phyloP scores from a whole-genome alignment of 1,139 yeast genomes.

The Candida tunisiensis region DNA sequence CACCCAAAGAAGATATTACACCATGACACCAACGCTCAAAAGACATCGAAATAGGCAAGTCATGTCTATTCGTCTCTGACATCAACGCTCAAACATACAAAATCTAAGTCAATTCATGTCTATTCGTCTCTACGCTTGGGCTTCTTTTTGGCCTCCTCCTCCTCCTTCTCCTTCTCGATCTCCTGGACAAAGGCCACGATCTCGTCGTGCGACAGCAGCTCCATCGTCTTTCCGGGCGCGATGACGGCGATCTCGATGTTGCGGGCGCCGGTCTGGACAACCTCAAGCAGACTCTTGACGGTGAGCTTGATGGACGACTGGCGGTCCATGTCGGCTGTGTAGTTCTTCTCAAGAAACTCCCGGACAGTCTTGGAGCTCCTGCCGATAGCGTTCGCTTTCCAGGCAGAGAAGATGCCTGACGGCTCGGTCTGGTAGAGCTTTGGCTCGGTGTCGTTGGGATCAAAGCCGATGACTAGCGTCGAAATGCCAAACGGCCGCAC shows the following conservation, averaged over 20 bases:
- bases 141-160: constrained; percentile 79
- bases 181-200: constrained; percentile 63
- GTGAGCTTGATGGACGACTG: constrained; percentile 70
- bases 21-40: too few species aligned
- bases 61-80: too few species aligned
- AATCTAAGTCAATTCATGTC: too few species aligned
- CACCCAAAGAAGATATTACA: too few species aligned
- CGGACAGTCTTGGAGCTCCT: constrained; percentile 90
- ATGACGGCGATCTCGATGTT: constrained; percentile 87
- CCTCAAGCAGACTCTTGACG: constrained; percentile 77
- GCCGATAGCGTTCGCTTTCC: constrained; percentile 98
- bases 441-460: constrained; percentile 67
- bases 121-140: too few species aligned
- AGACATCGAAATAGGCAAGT: too few species aligned
- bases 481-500: constrained; percentile 93
- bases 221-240: constrained; percentile 39
- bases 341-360: constrained; percentile 87
- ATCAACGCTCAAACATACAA: too few species aligned
- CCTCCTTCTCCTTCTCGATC: constrained; percentile 82
- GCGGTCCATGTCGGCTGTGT: constrained; percentile 52
- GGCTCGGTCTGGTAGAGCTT: constrained; percentile 92
- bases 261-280: constrained; percentile 95
- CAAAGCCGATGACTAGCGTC: constrained; percentile 90
- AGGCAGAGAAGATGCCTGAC: constrained; percentile 94
- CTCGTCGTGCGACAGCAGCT: constrained; percentile 39